Percentiles rank a stretch among this genome's conserved stretches.
Conservation (phyloP, 2,329 filamentous ascomycete species). For the Graphiopsis chlorocephala region DNA sequence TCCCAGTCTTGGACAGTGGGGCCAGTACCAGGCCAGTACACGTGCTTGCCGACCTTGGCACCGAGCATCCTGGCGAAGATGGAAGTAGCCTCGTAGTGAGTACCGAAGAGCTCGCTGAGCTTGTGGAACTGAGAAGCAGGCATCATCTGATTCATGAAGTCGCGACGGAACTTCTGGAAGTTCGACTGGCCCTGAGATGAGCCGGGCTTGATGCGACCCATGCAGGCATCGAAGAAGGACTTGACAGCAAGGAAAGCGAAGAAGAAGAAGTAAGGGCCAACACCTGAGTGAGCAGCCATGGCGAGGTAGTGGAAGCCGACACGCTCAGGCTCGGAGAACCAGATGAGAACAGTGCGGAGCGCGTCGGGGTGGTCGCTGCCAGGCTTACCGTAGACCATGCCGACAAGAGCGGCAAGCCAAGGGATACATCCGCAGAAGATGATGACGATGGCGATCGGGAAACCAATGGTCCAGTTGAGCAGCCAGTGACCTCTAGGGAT, state of each 20-base stretch:
- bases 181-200: slow-evolving; percentile 34
- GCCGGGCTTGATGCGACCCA: slow-evolving; percentile 35
- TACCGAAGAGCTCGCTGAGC: slow-evolving; percentile 52
- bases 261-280: slow-evolving; percentile 49
- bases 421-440: slow-evolving; percentile 47
- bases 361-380: slow-evolving; percentile 31
- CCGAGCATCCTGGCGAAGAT: slow-evolving; percentile 51
- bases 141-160: slow-evolving; percentile 46
- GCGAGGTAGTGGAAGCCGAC: slow-evolving; percentile 53
- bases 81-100: slow-evolving; percentile 56
- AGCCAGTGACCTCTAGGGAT: slow-evolving; percentile 47
- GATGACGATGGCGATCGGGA: slow-evolving; percentile 42
- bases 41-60: slow-evolving; percentile 51
- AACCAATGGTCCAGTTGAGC: slow-evolving; percentile 42
- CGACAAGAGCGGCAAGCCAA: slow-evolving; percentile 41
- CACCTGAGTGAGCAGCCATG: slow-evolving; percentile 39
- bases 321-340: slow-evolving; percentile 49
- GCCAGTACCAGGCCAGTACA: slow-evolving; percentile 59
- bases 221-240: slow-evolving; percentile 38
- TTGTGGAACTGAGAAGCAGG: slow-evolving; percentile 47
- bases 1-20: slow-evolving; percentile 55
- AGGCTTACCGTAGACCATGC: slow-evolving; percentile 45
- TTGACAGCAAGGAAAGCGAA: slow-evolving; percentile 43
- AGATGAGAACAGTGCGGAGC: slow-evolving; percentile 45
- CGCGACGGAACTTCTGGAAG: slow-evolving; percentile 45